These are phyloP conservation scores for Penicillium capsulatum DNA, from an alignment of 2,329 filamentous ascomycete species.

Conservation along the genomic window DNA sequence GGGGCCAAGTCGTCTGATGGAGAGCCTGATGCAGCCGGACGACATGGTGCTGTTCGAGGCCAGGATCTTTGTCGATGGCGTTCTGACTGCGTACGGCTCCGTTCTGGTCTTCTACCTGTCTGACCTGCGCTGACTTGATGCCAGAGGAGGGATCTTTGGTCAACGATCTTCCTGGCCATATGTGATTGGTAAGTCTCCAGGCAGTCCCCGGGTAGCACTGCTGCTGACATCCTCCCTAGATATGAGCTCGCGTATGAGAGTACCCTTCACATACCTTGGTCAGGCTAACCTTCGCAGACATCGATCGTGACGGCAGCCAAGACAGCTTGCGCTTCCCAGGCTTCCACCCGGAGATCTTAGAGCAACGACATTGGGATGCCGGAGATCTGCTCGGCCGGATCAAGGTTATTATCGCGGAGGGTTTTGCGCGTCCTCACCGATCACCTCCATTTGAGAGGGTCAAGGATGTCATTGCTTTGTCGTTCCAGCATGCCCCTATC, in stretches of 20 bases:
- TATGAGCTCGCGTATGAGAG: constrained; percentile 32
- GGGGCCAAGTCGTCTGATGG: constrained; percentile 55
- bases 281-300: constrained; percentile 20
- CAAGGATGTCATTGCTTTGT: constrained; percentile 71
- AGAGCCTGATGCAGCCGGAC: constrained; percentile 53
- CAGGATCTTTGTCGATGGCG: constrained; percentile 65
- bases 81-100: constrained; percentile 54
- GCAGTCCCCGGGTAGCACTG: neutral
- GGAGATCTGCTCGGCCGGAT: constrained; percentile 69
- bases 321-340: constrained; percentile 65
- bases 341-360: constrained; percentile 66
- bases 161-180: constrained; percentile 52
- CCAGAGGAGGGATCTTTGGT: constrained; percentile 54
- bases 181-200: constrained; percentile 45
- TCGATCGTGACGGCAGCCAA: constrained; percentile 56
- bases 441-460: constrained; percentile 58
- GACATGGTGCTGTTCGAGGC: constrained; percentile 61
- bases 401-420: constrained; percentile 71
- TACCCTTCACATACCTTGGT: constrained; percentile 26
- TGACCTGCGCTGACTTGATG: neutral
- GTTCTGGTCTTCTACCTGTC: neutral
- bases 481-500: constrained; percentile 78
- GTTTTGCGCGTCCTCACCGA: constrained; percentile 53
- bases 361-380: constrained; percentile 67
- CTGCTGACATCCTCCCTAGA: constrained; percentile 23